Evolutionary conservation across 768 basidiomycete species (phyloP).

Genomic region (Trametes gibbosa): DNA sequence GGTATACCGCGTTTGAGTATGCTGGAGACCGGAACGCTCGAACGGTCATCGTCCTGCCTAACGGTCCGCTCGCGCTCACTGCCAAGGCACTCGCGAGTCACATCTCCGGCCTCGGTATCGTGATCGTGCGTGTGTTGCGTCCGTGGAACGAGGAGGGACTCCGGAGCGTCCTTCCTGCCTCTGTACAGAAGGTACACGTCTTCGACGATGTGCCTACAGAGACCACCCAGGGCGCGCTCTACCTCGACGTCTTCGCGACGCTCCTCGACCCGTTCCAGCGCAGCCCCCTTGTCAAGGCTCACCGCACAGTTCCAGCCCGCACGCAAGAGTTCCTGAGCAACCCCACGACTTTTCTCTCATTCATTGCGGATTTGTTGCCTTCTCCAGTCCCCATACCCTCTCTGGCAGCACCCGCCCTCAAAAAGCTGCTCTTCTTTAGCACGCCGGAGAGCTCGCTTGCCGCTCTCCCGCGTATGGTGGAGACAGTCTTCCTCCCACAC

Average conservation of each 20-base stretch:
- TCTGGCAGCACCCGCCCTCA: slow-evolving; percentile 29
- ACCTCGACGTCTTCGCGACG: slow-evolving; percentile 66
- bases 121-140: slow-evolving; percentile 75
- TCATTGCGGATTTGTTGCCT: slow-evolving; percentile 31
- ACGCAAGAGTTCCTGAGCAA: slow-evolving; percentile 49
- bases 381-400: slow-evolving; percentile 27
- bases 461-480: slow-evolving; percentile 47
- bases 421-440: slow-evolving; percentile 61
- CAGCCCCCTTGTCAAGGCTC: slow-evolving; percentile 46
- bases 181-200: slow-evolving; percentile 61
- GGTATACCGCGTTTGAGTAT: slow-evolving; percentile 80
- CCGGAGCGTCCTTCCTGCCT: slow-evolving; percentile 53
- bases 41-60: slow-evolving; percentile 67
- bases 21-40: slow-evolving; percentile 60
- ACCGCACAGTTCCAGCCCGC: slow-evolving; percentile 57
- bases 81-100: slow-evolving; percentile 50
- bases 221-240: slow-evolving; percentile 61
- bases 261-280: slow-evolving; percentile 42
- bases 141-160: slow-evolving; percentile 79
- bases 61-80: slow-evolving; percentile 71
- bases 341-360: slow-evolving; percentile 43
- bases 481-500: slow-evolving; percentile 55
- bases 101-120: slow-evolving; percentile 54
- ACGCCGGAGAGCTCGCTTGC: slow-evolving; percentile 53
- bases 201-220: slow-evolving; percentile 73